Conservation (phyloP, 2,329 filamentous ascomycete genomes). For the Pyrenophora graminea region DNA sequence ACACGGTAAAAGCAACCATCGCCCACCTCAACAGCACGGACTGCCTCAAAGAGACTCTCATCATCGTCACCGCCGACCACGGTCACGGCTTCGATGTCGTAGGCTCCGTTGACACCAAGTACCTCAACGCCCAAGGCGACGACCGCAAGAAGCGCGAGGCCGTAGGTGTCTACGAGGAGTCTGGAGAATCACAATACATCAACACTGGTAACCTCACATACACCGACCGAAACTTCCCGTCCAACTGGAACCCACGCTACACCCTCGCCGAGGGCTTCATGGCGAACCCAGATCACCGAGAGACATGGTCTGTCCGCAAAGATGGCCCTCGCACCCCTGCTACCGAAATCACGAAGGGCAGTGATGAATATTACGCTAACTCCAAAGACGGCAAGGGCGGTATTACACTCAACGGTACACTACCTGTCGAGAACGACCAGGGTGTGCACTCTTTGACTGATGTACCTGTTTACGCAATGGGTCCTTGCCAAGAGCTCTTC, state of each 20-base stretch:
- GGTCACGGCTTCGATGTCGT: conserved; percentile 89
- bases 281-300: conserved; percentile 74
- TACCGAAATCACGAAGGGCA: conserved; percentile 54
- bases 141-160: conserved; percentile 76
- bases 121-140: conserved; percentile 66
- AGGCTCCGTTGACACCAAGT: conserved; percentile 79
- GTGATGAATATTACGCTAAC: conserved; percentile 67
- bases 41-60: conserved; percentile 73
- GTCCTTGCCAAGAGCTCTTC: conserved; percentile 78
- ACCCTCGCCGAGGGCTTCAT: conserved; percentile 74
- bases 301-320: conserved; percentile 75
- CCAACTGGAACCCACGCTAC: conserved; percentile 84
- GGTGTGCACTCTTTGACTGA: conserved; percentile 53
- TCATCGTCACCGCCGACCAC: conserved; percentile 85
- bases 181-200: conserved; percentile 76
- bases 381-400: conserved; percentile 68
- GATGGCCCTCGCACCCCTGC: conserved; percentile 67
- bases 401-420: conserved; percentile 75
- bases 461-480: conserved; percentile 69
- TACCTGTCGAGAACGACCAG: conserved; percentile 65
- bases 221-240: conserved; percentile 71
- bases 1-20: conserved; percentile 77
- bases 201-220: conserved; percentile 65
- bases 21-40: conserved; percentile 68
- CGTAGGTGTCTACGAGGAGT: conserved; percentile 72